A percentile compares a stretch with the other conserved stretches of the same genome.
Evolutionary conservation across 768 basidiomycete genomes (phyloP).

Genomic region (Coprinellus micaceus): DNA sequence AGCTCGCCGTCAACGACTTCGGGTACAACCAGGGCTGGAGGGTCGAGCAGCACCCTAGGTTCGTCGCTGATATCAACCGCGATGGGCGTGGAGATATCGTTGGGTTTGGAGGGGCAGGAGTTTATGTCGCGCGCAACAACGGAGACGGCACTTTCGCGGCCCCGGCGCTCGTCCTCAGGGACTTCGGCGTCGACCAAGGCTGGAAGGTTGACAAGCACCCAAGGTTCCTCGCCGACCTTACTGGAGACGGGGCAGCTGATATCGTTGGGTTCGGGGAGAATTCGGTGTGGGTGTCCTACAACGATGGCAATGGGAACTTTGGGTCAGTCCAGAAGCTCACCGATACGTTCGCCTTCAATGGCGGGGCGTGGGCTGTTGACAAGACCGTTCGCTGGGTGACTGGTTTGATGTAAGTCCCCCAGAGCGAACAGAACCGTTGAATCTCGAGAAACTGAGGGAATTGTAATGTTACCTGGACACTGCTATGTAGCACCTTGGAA

Average conservation of each 20-base stretch:
- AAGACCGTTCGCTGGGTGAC: constrained; percentile 2
- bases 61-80: not conserved
- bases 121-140: not conserved
- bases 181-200: not conserved
- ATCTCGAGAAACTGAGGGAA: no score
- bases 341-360: not conserved
- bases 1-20: not conserved
- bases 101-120: not conserved
- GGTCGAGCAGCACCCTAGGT: not conserved
- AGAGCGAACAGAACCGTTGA: no score
- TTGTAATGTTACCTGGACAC: no score
- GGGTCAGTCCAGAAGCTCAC: not conserved
- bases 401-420: no score
- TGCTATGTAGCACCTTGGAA: no score
- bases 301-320: not conserved
- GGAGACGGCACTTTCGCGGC: not conserved
- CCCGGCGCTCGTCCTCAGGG: not conserved
- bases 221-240: not conserved
- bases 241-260: not conserved
- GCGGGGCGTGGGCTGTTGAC: not conserved
- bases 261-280: constrained; percentile 1
- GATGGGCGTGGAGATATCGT: constrained; percentile 1
- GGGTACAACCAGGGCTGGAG: constrained; percentile 1
- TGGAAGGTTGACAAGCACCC: not conserved
- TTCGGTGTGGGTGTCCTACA: not conserved